These are phyloP conservation scores for Waltergamsia citrina DNA, from an alignment of 2,329 filamentous ascomycete species.

Conservation along the genomic window DNA sequence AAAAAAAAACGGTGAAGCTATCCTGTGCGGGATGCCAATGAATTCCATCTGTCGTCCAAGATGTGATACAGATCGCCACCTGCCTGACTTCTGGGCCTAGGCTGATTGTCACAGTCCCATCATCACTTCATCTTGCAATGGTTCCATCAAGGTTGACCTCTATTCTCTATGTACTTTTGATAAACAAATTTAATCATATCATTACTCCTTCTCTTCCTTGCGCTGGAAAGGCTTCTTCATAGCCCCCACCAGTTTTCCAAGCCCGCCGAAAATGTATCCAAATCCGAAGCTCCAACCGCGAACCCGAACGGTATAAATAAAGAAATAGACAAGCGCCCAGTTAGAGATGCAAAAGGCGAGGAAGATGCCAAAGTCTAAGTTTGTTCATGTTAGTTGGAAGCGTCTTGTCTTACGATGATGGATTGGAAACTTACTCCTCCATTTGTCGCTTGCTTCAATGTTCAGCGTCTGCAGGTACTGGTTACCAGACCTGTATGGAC, in stretches of 20 bases:
- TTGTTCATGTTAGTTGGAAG: conserved; percentile 3
- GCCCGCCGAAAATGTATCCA: conserved; percentile 36
- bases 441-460: conserved; percentile 48
- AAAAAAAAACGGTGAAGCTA: no score
- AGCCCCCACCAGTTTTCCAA: conserved; percentile 6
- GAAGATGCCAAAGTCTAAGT: conserved; percentile 57
- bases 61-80: no score
- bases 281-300: conserved; percentile 64
- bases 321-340: conserved; percentile 66
- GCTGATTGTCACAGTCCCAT: no score
- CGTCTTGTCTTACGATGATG: neutral
- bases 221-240: conserved; percentile 6
- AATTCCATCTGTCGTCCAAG: no score
- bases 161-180: no score
- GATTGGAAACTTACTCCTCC: conserved; percentile 38
- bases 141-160: no score
- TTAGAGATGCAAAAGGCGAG: conserved; percentile 61
- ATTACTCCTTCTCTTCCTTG: conserved; percentile 4
- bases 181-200: no score
- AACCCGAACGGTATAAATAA: conserved; percentile 65
- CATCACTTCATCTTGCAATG: no score
- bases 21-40: no score
- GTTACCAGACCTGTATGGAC: conserved; percentile 45
- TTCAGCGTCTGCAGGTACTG: conserved; percentile 55
- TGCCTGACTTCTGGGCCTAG: no score